phyloP scores from a whole-genome alignment of 306 rosid species.

The Vigna nakashimae region DNA sequence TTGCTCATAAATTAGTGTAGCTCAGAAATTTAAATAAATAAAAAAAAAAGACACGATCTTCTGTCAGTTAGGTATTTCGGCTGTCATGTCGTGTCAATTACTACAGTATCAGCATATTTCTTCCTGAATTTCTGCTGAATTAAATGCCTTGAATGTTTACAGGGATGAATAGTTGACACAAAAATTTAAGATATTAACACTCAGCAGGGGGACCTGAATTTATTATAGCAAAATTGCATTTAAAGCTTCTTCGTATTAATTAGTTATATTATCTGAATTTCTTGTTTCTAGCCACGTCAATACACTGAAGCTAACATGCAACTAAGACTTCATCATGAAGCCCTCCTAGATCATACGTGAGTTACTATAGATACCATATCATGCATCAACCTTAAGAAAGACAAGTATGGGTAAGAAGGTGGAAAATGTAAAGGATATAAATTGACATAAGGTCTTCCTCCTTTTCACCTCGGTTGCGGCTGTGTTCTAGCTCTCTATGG shows the following conservation, averaged over 20 bases:
- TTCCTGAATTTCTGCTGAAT: not conserved
- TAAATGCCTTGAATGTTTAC: not conserved
- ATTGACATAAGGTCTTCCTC: constrained; percentile 70
- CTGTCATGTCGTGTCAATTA: not conserved
- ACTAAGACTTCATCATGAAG: constrained; percentile 2
- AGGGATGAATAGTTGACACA: not conserved
- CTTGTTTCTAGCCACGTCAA: not conserved
- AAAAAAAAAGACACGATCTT: not conserved
- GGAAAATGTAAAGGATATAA: constrained; percentile 70
- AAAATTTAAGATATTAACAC: not conserved
- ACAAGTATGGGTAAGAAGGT: not conserved
- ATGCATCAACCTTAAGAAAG: constrained; percentile 9
- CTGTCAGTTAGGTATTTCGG: not conserved
- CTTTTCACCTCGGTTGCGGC: constrained; percentile 94
- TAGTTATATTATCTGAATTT: not conserved
- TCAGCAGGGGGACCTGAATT: not conserved
- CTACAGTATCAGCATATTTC: not conserved
- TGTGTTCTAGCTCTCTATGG: constrained; percentile 69
- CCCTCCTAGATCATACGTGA: not conserved
- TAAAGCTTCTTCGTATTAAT: constrained; percentile 5
- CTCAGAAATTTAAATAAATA: not conserved
- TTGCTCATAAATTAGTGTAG: not conserved
- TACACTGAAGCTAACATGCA: constrained; percentile 1
- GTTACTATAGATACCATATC: constrained; percentile 8
- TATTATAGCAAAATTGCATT: not conserved